Conservation (phyloP, 192 early-diverging fungal genomes). For the Physocladia obscura region DNA sequence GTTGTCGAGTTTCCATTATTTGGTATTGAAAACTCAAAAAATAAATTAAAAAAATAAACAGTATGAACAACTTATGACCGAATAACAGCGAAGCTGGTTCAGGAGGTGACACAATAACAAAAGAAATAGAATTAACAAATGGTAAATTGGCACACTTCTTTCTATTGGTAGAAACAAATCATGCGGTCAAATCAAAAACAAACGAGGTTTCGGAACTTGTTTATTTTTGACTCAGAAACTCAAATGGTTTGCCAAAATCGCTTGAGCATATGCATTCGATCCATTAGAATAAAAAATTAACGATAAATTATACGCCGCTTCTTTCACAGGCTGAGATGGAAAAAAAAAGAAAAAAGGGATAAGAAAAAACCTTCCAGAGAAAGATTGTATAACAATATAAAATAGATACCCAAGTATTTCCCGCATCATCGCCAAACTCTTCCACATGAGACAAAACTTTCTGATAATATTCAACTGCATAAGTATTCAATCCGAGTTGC, state of each 20-base stretch:
- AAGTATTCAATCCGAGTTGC: constrained; percentile 71
- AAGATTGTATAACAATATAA: neutral
- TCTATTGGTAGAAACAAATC: too few relatives aligned
- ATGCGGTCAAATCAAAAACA: too few relatives aligned
- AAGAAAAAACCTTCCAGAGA: neutral
- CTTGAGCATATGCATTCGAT: constrained; percentile 65
- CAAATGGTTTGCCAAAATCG: constrained; percentile 74
- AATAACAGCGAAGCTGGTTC: too few relatives aligned
- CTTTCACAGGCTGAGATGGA: constrained; percentile 45
- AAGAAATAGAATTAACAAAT: too few relatives aligned
- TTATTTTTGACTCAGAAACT: too few relatives aligned
- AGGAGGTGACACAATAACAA: too few relatives aligned
- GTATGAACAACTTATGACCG: too few relatives aligned
- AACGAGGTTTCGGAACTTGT: too few relatives aligned
- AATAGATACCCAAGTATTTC: constrained; percentile 10
- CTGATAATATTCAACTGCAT: constrained; percentile 86
- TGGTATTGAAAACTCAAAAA: too few relatives aligned
- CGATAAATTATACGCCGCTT: constrained; percentile 91
- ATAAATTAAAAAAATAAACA: too few relatives aligned
- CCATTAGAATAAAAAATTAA: constrained; percentile 78
- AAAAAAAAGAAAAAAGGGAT: neutral
- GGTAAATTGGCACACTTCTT: too few relatives aligned
- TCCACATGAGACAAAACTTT: constrained; percentile 54
- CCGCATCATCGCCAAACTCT: neutral
- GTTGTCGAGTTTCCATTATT: too few relatives aligned